These are phyloP conservation scores for Chlorella sp. DNA, from an alignment of 139 green algal genomes.

Conservation along the genomic window DNA sequence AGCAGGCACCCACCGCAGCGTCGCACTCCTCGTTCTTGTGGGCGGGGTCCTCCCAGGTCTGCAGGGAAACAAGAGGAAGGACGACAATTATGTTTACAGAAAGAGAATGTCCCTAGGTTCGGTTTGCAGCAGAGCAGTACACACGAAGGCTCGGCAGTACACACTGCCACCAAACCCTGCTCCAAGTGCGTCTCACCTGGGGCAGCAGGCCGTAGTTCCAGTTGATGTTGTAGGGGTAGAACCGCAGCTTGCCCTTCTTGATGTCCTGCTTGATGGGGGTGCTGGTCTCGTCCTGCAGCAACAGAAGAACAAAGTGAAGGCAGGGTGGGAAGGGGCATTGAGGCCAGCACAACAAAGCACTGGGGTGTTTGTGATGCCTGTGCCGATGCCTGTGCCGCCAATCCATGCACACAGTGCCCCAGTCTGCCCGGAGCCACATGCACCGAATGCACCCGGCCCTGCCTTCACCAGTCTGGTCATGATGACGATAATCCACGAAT, in stretches of 20 bases:
- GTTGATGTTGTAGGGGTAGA: slow-evolving; percentile 99
- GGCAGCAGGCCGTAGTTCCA: slow-evolving; percentile 99
- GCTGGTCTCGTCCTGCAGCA: slow-evolving; percentile 85
- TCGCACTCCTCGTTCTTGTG: slow-evolving; percentile 79
- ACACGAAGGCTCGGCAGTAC: background rate
- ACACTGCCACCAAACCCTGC: background rate
- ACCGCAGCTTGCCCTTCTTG: slow-evolving; percentile 99
- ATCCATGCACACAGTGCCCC: too few relatives aligned
- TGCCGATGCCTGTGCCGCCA: too few relatives aligned
- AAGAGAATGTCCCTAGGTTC: too few relatives aligned
- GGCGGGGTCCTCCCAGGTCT: slow-evolving; percentile 95
- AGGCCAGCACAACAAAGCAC: background rate
- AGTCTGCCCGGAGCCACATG: too few relatives aligned
- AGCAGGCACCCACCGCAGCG: slow-evolving; percentile 48
- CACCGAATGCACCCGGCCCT: too few relatives aligned
- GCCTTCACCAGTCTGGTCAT: too few relatives aligned
- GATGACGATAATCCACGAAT: too few relatives aligned
- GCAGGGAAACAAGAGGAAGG: background rate
- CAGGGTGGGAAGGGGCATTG: background rate
- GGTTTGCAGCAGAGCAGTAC: too few relatives aligned
- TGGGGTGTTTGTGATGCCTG: too few relatives aligned
- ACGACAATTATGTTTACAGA: too few relatives aligned
- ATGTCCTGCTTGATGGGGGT: slow-evolving; percentile 99
- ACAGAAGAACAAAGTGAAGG: background rate
- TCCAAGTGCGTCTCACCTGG: slow-evolving; percentile 29